Conservation (phyloP, 306 rosid genomes). For the Dryas drummondii region DNA sequence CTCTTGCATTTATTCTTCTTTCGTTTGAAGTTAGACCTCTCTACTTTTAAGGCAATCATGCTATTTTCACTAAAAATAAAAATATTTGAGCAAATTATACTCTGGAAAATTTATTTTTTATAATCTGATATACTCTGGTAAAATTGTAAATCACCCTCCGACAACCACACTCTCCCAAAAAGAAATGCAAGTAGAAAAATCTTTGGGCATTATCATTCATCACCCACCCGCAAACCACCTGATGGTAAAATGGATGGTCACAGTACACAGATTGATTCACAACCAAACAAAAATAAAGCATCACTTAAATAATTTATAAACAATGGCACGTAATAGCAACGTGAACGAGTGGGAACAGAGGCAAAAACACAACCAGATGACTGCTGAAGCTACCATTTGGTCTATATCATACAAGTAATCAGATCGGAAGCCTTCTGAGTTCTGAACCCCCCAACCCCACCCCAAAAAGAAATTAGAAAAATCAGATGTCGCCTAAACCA, state of each 20-base stretch:
- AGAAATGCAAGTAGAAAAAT: too few relatives aligned
- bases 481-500: not conserved
- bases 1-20: not conserved
- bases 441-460: too few relatives aligned
- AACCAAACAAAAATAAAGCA: not conserved
- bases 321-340: not conserved
- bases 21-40: not conserved
- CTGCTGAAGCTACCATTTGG: not conserved
- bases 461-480: too few relatives aligned
- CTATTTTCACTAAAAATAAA: too few relatives aligned
- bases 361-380: not conserved
- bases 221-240: not conserved
- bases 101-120: too few relatives aligned
- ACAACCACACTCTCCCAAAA: not conserved
- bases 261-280: not conserved
- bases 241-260: not conserved
- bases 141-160: not conserved
- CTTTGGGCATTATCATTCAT: not conserved
- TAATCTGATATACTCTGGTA: too few relatives aligned
- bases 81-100: too few relatives aligned
- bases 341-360: not conserved
- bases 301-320: not conserved
- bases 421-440: not conserved
- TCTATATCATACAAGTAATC: not conserved
- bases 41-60: too few relatives aligned